A percentile compares a stretch with the other conserved stretches of the same genome.
Conservation (phyloP, 192 early-diverging fungal genomes). For the Gaertneriomyces semiglobifer region DNA sequence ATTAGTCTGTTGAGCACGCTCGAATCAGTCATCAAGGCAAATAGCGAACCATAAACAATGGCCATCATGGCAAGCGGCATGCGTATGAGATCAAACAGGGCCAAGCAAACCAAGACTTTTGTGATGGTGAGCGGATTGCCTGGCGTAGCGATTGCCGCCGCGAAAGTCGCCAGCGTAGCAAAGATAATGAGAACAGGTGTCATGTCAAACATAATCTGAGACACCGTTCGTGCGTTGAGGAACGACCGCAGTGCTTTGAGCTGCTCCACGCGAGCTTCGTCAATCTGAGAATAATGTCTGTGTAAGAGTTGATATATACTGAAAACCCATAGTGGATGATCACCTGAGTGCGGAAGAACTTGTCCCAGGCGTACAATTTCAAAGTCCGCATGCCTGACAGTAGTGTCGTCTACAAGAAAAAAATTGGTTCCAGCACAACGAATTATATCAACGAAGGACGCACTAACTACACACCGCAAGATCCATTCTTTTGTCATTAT, state of each 20-base stretch:
- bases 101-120: constrained; percentile 16
- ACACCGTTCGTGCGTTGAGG: constrained; percentile 6
- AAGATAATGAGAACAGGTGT: constrained; percentile 22
- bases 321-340: too few species aligned
- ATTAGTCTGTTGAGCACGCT: too few species aligned
- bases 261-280: constrained; percentile 15
- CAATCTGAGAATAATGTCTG: background rate
- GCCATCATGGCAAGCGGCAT: constrained; percentile 5
- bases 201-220: constrained; percentile 15
- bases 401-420: constrained; percentile 49
- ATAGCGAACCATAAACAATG: background rate
- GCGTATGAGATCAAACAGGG: constrained; percentile 7
- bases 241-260: constrained; percentile 8
- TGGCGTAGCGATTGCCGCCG: constrained; percentile 1
- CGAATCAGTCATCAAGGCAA: too few species aligned
- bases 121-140: constrained; percentile 9
- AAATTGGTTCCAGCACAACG: too few species aligned
- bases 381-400: constrained; percentile 78
- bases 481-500: background rate
- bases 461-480: background rate
- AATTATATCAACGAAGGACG: too few species aligned
- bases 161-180: constrained; percentile 17
- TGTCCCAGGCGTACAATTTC: constrained; percentile 86
- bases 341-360: constrained; percentile 42
- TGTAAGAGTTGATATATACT: too few species aligned